phyloP scores from a whole-genome alignment of 2,329 filamentous ascomycete species.

The Aspergillus sp. region DNA sequence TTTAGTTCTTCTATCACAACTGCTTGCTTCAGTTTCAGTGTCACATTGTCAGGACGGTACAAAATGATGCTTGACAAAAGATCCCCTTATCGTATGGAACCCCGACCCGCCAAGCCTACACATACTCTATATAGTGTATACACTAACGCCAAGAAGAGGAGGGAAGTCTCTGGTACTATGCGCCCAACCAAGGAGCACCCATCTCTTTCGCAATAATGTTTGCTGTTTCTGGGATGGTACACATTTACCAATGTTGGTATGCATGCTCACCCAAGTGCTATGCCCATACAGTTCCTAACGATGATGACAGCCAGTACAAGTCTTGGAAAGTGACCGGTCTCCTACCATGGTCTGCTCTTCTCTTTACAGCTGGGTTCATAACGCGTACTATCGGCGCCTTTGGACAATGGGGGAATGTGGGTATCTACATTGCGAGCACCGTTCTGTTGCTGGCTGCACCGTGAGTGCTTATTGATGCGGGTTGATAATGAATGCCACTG shows the following conservation, averaged over 20 bases:
- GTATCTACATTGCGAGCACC: constrained; percentile 41
- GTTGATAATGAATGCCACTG: background rate
- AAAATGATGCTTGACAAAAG: constrained; percentile 21
- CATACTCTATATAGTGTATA: background rate
- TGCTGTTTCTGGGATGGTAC: constrained; percentile 37
- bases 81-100: constrained; percentile 30
- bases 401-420: constrained; percentile 38
- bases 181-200: constrained; percentile 44
- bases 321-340: constrained; percentile 46
- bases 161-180: constrained; percentile 44
- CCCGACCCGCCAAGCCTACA: constrained; percentile 9
- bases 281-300: constrained; percentile 5
- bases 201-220: constrained; percentile 46
- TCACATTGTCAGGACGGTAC: background rate
- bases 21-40: background rate
- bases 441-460: constrained; percentile 44
- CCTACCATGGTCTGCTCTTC: constrained; percentile 44
- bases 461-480: constrained; percentile 24
- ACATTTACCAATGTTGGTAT: constrained; percentile 43
- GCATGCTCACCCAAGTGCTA: constrained; percentile 1
- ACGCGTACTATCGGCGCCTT: constrained; percentile 40
- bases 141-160: constrained; percentile 28
- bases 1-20: background rate
- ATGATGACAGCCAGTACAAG: constrained; percentile 35
- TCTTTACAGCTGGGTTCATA: constrained; percentile 44